phyloP scores from a whole-genome alignment of 305 asterid species.

The Fraxinus floribunda region DNA sequence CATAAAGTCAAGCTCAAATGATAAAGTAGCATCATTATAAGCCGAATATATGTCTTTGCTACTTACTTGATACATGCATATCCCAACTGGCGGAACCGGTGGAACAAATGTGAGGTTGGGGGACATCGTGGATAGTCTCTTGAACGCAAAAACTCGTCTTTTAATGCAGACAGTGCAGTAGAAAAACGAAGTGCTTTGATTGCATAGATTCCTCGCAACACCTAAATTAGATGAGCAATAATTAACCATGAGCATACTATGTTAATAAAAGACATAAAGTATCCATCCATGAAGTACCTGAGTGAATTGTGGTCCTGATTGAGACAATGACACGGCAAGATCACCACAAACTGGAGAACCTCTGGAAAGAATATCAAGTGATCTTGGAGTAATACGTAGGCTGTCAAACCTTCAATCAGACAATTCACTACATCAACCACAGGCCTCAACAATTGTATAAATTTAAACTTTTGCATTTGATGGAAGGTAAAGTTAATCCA shows the following conservation, averaged over 20 bases:
- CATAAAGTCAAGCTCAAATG: constrained; percentile 12
- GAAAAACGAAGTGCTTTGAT: constrained; percentile 95
- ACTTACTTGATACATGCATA: constrained; percentile 88
- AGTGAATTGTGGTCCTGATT: constrained; percentile 96
- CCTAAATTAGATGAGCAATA: constrained; percentile 45
- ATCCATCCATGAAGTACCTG: constrained; percentile 52
- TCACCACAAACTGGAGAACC: constrained; percentile 99
- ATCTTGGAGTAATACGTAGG: constrained; percentile 94
- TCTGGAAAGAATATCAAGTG: constrained; percentile 95
- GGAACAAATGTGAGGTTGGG: constrained; percentile 94
- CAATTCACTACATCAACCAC: constrained; percentile 32
- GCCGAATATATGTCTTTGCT: constrained; percentile 21
- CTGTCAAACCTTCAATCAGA: constrained; percentile 89
- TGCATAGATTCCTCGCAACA: constrained; percentile 91
- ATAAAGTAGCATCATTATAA: constrained; percentile 17
- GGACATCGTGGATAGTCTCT: constrained; percentile 99
- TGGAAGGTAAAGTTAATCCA: constrained; percentile 20
- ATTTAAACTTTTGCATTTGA: constrained; percentile 15
- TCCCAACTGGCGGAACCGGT: constrained; percentile 98
- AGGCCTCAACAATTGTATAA: constrained; percentile 16
- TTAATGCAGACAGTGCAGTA: constrained; percentile 89
- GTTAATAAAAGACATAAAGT: constrained; percentile 12
- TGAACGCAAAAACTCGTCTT: constrained; percentile 93
- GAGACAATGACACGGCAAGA: constrained; percentile 97
- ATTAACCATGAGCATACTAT: constrained; percentile 20